Conservation (phyloP, 2,329 filamentous ascomycete genomes). For the Ceratocystis colombiana region DNA sequence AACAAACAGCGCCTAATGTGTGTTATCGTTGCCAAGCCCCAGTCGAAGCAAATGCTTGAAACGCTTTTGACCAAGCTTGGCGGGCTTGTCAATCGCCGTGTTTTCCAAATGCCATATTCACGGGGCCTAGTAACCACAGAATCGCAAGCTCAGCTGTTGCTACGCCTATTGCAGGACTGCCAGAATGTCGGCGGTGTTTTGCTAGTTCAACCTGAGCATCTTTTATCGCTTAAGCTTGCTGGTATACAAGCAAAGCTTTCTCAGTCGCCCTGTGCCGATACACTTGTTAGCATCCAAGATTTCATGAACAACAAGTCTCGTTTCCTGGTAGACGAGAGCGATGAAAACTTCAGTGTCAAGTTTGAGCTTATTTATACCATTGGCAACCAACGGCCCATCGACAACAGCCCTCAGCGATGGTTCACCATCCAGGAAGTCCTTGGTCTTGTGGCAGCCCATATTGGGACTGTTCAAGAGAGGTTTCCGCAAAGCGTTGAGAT, state of each 20-base stretch:
- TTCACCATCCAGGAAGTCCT: conserved; percentile 44
- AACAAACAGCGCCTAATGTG: conserved; percentile 43
- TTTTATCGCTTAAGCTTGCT: conserved; percentile 55
- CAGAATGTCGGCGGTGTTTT: conserved; percentile 44
- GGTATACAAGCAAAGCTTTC: conserved; percentile 39
- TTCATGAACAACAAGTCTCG: conserved; percentile 39
- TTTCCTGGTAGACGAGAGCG: conserved; percentile 56
- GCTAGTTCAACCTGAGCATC: conserved; percentile 53
- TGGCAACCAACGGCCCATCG: conserved; percentile 42
- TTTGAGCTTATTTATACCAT: conserved; percentile 57
- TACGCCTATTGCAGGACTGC: conserved; percentile 38
- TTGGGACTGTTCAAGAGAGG: conserved; percentile 29
- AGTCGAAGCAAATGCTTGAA: conserved; percentile 51
- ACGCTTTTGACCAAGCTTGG: conserved; percentile 46
- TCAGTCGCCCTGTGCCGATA: not conserved
- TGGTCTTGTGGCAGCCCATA: conserved; percentile 33
- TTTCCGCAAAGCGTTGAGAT: conserved; percentile 39
- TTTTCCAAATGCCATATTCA: conserved; percentile 52
- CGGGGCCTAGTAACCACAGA: conserved; percentile 33
- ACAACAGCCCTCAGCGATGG: conserved; percentile 49
- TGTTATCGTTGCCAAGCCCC: conserved; percentile 51
- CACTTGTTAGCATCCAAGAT: conserved; percentile 36
- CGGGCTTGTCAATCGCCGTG: conserved; percentile 43
- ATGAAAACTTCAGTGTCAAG: conserved; percentile 51
- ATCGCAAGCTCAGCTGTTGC: conserved; percentile 32